These are phyloP conservation scores for Datisca glomerata DNA, from an alignment of 306 rosid species.

Conservation along the genomic window DNA sequence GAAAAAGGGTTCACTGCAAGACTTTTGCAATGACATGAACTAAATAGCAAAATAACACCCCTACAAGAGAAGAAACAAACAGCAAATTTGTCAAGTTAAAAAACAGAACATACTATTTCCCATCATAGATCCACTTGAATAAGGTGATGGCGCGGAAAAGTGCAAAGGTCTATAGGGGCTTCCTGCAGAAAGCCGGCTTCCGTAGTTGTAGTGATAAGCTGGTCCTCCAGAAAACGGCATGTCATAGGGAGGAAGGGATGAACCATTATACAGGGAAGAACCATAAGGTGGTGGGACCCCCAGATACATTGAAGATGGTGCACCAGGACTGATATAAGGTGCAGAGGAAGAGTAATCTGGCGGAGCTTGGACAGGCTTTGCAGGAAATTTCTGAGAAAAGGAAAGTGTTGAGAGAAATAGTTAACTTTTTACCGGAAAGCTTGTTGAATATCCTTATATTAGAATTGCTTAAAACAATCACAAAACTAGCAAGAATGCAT, in stretches of 20 bases:
- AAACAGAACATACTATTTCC: constrained; percentile 51
- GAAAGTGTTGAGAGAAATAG: background rate
- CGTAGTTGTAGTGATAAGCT: constrained; percentile 86
- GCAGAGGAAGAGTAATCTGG: constrained; percentile 67
- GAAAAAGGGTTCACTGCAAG: background rate
- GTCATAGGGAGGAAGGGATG: constrained; percentile 86
- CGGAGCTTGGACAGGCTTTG: constrained; percentile 73
- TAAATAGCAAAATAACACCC: no score
- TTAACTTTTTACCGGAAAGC: no score
- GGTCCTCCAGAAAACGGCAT: constrained; percentile 91
- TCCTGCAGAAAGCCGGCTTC: constrained; percentile 66
- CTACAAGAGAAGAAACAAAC: background rate
- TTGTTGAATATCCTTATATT: no score
- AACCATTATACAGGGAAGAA: constrained; percentile 82
- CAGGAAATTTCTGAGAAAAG: constrained; percentile 58
- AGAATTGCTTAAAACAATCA: no score
- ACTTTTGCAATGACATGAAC: no score
- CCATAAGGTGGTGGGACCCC: constrained; percentile 95
- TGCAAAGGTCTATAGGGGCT: constrained; percentile 90
- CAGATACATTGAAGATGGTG: constrained; percentile 87
- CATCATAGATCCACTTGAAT: constrained; percentile 78
- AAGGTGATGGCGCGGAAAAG: constrained; percentile 82
- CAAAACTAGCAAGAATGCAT: no score
- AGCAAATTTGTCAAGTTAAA: background rate
- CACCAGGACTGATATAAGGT: constrained; percentile 67